Conservation (phyloP, 2,329 filamentous ascomycete species). For the Aspergillus cejpii region DNA sequence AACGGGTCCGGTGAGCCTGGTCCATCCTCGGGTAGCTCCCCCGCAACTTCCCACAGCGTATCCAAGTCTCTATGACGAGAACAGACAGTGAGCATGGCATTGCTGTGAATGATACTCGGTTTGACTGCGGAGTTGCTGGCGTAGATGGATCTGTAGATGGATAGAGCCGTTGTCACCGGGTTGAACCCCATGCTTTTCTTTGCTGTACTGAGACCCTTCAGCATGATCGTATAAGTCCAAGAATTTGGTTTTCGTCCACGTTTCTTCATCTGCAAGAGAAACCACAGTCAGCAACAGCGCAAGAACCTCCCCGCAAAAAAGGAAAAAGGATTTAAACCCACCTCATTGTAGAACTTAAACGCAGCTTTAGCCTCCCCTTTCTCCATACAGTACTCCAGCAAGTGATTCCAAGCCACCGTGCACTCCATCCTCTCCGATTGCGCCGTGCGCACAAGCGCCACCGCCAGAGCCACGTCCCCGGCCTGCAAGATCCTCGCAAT, state of each 20-base stretch:
- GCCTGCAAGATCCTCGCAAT: slow-evolving; percentile 56
- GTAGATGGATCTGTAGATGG: slow-evolving; percentile 70
- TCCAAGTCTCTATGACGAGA: slow-evolving; percentile 68
- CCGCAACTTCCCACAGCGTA: slow-evolving; percentile 67
- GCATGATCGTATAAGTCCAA: slow-evolving; percentile 76
- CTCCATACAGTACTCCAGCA: slow-evolving; percentile 65
- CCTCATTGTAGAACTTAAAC: slow-evolving; percentile 83
- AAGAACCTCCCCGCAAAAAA: background rate
- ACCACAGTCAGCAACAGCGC: slow-evolving; percentile 8
- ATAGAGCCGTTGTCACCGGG: slow-evolving; percentile 62
- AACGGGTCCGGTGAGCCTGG: slow-evolving; percentile 57
- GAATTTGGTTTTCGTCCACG: slow-evolving; percentile 70
- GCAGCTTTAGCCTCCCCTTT: slow-evolving; percentile 56
- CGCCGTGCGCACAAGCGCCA: slow-evolving; percentile 60
- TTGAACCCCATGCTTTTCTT: slow-evolving; percentile 46
- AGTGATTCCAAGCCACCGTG: slow-evolving; percentile 78
- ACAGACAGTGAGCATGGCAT: slow-evolving; percentile 80
- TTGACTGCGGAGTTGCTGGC: slow-evolving; percentile 57
- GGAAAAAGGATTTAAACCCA: slow-evolving; percentile 32
- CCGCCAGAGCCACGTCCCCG: slow-evolving; percentile 59
- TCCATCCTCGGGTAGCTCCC: slow-evolving; percentile 61
- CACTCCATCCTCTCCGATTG: slow-evolving; percentile 57
- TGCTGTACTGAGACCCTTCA: slow-evolving; percentile 64
- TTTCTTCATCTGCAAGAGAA: slow-evolving; percentile 75
- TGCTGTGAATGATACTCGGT: slow-evolving; percentile 75